Conservation (phyloP, 2,329 filamentous ascomycete genomes). For the Grosmannia clavigera region DNA sequence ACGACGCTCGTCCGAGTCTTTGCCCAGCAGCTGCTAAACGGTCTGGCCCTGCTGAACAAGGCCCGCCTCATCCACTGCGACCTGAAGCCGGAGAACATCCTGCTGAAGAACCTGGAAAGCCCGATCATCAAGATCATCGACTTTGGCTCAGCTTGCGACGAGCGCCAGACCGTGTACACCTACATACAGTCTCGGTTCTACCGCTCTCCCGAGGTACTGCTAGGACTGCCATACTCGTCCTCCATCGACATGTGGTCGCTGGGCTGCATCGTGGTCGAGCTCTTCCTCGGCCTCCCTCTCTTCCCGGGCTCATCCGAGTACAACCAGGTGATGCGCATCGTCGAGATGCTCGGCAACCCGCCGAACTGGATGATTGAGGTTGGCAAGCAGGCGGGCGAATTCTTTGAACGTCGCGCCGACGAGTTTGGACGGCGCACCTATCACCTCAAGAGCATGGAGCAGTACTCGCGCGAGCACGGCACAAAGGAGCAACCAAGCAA, state of each 20-base stretch:
- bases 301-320: conserved; percentile 98
- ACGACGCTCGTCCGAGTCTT: conserved; percentile 96
- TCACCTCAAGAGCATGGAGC: conserved; percentile 91
- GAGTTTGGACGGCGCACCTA: conserved; percentile 89
- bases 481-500: conserved; percentile 99
- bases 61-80: conserved; percentile 96
- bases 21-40: conserved; percentile 90
- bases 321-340: conserved; percentile 93
- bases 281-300: conserved; percentile 86
- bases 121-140: conserved; percentile 99
- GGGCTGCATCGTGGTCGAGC: conserved; percentile 93
- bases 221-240: conserved; percentile 94
- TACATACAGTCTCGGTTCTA: conserved; percentile 99
- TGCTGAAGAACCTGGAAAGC: conserved; percentile 95
- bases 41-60: conserved; percentile 84
- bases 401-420: conserved; percentile 86
- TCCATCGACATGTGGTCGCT: conserved; percentile 99
- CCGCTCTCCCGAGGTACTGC: conserved; percentile 84
- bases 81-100: conserved; percentile 93
- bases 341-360: conserved; percentile 93
- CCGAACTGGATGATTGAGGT: conserved; percentile 99
- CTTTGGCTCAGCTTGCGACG: conserved; percentile 96
- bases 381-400: conserved; percentile 94
- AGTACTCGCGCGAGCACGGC: conserved; percentile 88
- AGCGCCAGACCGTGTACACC: conserved; percentile 96